Evolutionary conservation across 1,139 yeast species (phyloP), one percentile per base, ranked within the genome.

Genomic region (Suhomyces bolitotheri): DNA sequence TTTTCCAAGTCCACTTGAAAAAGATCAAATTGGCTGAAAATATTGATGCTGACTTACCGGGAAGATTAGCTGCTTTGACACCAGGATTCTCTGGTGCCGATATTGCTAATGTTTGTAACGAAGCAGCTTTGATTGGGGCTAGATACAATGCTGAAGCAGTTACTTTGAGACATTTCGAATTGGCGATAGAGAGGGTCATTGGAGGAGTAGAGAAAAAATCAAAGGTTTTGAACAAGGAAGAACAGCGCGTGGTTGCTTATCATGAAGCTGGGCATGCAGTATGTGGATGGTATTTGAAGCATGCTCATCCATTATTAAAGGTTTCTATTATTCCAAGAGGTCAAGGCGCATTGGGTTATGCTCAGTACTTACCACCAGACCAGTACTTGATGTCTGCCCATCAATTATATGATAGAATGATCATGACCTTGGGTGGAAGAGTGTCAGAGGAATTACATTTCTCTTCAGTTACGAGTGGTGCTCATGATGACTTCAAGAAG

Each of bases 241-340:
- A 92, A 62, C 86, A 88, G 62, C 80, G 69, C 44, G 80, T 88
- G 31, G 97, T 92, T 39, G 98, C 98, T 0, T 94, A 87, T 56
- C 98, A 92, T 58, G 98, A 92, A 64, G 98, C 98, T 2, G 98
- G 98, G 0, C 98, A 92, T 62, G 98, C 98, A 4, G 80, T 92
- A 41, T 90, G 97, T 64, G 98, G 98, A 9, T 92, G 98, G 98
- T 89, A 67, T 57, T 73, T 92, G 53, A 78, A 81, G 63, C 76
- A 75, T 62, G 96, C 97, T 2, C 96, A 89, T 56, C 98, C 98
- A 7, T 69, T 92, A 44, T 76, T 92, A 47, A 92, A 92, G 64
- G 98, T 92, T 12, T 87, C 97, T 5, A 92, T 92, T 53, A 88
- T 92, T 45, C 98, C 98, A 35, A 80, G 97, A 56, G 97, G 97